Base-by-base conservation (phyloP, 2,329 filamentous ascomycete species). In the Polychaeton citri region DNA sequence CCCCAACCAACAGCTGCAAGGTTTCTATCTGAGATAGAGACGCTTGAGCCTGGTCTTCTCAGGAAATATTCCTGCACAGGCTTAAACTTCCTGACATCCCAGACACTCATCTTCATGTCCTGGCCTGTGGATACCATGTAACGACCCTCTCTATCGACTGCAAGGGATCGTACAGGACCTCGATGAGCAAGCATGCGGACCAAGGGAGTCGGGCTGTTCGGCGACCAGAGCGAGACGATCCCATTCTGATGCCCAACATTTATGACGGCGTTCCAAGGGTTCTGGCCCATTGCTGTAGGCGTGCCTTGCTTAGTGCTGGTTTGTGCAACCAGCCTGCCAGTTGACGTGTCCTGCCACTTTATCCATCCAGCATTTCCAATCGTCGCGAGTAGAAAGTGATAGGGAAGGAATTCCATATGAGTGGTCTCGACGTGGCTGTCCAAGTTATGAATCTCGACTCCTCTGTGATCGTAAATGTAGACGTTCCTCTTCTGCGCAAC, bases 121-220 rank as follows among this genome's bases (percentile, higher is more conserved):
- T 93, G 85, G 1, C 87, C 88, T 0, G 84, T 79, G 3, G 86
- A 85, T 8, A 94, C 85, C 88, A 96, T 95, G 63, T 95, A 98
- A 38, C 81, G 76, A 16, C 90, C 90, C 56, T 88, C 82, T 40
- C 87, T 74, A 54, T 98, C 88, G 30, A 96, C 70, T 2, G 84
- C 83, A 33, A 95, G 58, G 8, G 82, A 79, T 37, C 87, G 76
- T 3, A 98, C 86, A 0, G 90, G 90, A 4, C 90, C 90, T 38
- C 76, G 74, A 61, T 98, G 88, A 10, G 85, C 83, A 24, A 95
- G 71, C 24, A 96, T 72, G 60, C 95, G 96, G 34, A 95, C 88
- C 6, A 95, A 70, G 0, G 90, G 81, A 0, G 84, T 81, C 37
- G 78, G 73, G 18, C 78, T 81, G 60, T 94, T 98, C 2, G 90